These are phyloP conservation scores for Alternaria sp. DNA, from an alignment of 2,329 filamentous ascomycete species.

Conservation along the genomic window DNA sequence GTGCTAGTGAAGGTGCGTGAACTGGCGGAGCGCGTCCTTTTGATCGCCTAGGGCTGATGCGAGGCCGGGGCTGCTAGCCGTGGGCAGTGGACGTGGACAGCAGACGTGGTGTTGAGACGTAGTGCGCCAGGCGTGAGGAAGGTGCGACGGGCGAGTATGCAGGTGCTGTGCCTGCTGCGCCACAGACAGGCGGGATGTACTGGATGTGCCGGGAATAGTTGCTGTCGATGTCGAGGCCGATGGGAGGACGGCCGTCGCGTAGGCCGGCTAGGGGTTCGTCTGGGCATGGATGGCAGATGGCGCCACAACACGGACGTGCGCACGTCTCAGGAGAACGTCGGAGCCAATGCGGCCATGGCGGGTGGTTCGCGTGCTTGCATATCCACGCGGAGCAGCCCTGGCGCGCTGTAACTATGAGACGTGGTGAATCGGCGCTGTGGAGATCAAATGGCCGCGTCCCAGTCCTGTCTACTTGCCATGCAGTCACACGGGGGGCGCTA, in stretches of 20 bases:
- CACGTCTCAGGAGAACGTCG: constrained; percentile 37
- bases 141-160: constrained; percentile 1
- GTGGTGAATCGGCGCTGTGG: background rate
- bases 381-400: constrained; percentile 12
- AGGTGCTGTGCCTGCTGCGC: constrained; percentile 1
- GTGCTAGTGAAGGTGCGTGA: constrained; percentile 3
- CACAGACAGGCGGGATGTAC: background rate
- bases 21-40: constrained; percentile 5
- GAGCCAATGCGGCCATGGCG: constrained; percentile 24
- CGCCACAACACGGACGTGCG: constrained; percentile 20
- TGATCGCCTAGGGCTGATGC: background rate
- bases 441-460: background rate
- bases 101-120: constrained; percentile 7
- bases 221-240: background rate
- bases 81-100: background rate
- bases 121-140: background rate
- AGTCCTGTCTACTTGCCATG: background rate
- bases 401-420: constrained; percentile 1
- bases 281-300: constrained; percentile 1
- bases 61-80: background rate
- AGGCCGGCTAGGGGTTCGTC: background rate
- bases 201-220: background rate
- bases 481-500: constrained; percentile 12
- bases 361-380: constrained; percentile 5
- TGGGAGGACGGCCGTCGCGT: background rate